phyloP scores from a whole-genome alignment of 768 basidiomycete species.

The Dioszegia hungarica region DNA sequence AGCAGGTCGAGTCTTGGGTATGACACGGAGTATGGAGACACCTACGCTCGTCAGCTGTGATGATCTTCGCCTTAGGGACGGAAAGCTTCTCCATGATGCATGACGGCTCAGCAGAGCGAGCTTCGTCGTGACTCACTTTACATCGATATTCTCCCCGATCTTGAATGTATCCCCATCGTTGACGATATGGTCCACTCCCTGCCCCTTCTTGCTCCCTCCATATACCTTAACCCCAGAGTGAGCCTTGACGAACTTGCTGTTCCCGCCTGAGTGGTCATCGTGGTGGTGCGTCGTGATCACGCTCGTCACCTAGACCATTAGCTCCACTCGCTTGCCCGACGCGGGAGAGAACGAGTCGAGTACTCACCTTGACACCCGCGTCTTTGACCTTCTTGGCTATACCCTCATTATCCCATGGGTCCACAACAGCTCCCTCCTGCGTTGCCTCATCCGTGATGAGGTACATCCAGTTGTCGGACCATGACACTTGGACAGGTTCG shows the following conservation, averaged over 20 bases:
- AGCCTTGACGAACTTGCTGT: constrained; percentile 56
- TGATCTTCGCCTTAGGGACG: too few species aligned
- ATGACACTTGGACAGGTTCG: constrained; percentile 5
- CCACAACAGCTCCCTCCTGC: constrained; percentile 44
- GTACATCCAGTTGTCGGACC: constrained; percentile 50
- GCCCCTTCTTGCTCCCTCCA: constrained; percentile 70
- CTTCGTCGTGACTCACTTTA: constrained; percentile 43
- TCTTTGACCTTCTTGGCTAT: constrained; percentile 51
- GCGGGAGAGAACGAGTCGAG: not conserved
- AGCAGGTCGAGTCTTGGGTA: constrained; percentile 95
- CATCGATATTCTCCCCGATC: constrained; percentile 53
- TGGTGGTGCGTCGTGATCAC: constrained; percentile 87
- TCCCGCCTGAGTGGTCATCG: constrained; percentile 81
- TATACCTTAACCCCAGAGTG: constrained; percentile 61
- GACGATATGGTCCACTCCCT: constrained; percentile 66
- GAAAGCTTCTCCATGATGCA: too few species aligned
- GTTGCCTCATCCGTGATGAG: constrained; percentile 44
- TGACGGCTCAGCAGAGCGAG: too few species aligned
- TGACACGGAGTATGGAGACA: constrained; percentile 87
- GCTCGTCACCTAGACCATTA: constrained; percentile 27
- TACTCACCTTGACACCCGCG: constrained; percentile 64
- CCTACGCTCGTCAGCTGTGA: constrained; percentile 43
- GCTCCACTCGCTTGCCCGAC: not conserved
- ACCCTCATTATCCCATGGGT: constrained; percentile 44
- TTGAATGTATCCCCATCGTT: constrained; percentile 76